Conservation (phyloP, 768 basidiomycete genomes). For the Serendipita sp. region DNA sequence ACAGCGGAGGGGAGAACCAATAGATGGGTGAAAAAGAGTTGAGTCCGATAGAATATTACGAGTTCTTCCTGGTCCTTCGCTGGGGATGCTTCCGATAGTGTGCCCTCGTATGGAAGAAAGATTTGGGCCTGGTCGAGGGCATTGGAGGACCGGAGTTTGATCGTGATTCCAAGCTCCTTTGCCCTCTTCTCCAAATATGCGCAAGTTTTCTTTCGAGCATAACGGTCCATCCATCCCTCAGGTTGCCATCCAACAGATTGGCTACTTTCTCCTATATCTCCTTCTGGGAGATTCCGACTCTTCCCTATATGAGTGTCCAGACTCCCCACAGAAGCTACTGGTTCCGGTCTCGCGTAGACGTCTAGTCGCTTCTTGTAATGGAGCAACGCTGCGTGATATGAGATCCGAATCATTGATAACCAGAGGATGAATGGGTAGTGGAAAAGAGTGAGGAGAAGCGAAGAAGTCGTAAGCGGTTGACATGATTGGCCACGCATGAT, state of each 20-base stretch:
- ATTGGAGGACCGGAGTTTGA: conserved; percentile 21
- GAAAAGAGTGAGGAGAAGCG: conserved; percentile 25
- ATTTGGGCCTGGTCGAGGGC: background rate
- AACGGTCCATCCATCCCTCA: conserved; percentile 18
- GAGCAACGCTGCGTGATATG: conserved; percentile 41
- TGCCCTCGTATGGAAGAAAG: background rate
- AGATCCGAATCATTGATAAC: conserved; percentile 41
- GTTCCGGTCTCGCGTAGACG: conserved; percentile 45
- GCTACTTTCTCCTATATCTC: background rate
- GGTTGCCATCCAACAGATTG: conserved; percentile 20
- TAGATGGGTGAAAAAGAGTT: conserved; percentile 33
- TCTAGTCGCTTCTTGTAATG: conserved; percentile 42
- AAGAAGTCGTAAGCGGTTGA: conserved; percentile 25
- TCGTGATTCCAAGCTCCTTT: conserved; percentile 19
- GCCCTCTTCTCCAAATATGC: conserved; percentile 23
- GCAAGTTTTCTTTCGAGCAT: conserved; percentile 17
- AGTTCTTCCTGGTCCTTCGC: conserved; percentile 12
- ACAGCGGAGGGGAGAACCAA: conserved; percentile 28
- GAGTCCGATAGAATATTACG: conserved; percentile 29
- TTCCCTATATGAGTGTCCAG: conserved; percentile 7
- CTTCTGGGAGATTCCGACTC: background rate
- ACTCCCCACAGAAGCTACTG: conserved; percentile 19
- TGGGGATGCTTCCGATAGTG: background rate
- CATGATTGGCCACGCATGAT: conserved; percentile 24
- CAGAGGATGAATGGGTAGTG: conserved; percentile 37